These are phyloP conservation scores for Otatea glauca DNA, from an alignment of 176 grass and related monocot species.

Conservation along the genomic window DNA sequence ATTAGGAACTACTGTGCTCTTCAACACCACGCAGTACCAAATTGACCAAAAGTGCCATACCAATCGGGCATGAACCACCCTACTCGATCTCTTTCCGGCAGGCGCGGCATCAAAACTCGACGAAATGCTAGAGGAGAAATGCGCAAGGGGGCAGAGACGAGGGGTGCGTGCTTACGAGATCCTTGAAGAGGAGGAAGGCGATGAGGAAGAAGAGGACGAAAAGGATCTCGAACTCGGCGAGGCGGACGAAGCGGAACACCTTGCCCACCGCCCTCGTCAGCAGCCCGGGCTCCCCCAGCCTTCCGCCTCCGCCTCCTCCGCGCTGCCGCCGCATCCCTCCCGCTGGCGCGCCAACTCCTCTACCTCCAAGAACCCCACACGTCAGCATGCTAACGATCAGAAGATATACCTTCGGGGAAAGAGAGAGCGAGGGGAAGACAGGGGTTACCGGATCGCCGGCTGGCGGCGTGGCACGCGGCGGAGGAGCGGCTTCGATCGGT, in stretches of 20 bases:
- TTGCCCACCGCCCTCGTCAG: conserved; percentile 66
- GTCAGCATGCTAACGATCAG: background rate
- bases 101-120: background rate
- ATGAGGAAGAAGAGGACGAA: conserved; percentile 89
- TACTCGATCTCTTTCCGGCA: background rate
- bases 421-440: no score
- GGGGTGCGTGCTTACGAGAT: conserved; percentile 60
- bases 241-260: conserved; percentile 82
- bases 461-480: background rate
- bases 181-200: conserved; percentile 86
- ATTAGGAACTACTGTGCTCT: no score
- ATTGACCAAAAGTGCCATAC: background rate
- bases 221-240: conserved; percentile 98
- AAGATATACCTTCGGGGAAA: background rate
- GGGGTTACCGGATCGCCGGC: conserved; percentile 9
- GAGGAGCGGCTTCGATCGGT: background rate
- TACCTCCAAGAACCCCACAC: conserved; percentile 8
- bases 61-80: background rate
- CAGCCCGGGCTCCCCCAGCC: conserved; percentile 42
- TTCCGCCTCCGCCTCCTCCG: conserved; percentile 33
- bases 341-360: background rate
- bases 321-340: conserved; percentile 58
- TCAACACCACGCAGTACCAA: no score
- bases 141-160: background rate
- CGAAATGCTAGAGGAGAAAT: background rate